Percentiles rank a stretch among this genome's conserved stretches.
Conservation (phyloP, 441 rosid genomes). For the Gossypium schwendimanii region DNA sequence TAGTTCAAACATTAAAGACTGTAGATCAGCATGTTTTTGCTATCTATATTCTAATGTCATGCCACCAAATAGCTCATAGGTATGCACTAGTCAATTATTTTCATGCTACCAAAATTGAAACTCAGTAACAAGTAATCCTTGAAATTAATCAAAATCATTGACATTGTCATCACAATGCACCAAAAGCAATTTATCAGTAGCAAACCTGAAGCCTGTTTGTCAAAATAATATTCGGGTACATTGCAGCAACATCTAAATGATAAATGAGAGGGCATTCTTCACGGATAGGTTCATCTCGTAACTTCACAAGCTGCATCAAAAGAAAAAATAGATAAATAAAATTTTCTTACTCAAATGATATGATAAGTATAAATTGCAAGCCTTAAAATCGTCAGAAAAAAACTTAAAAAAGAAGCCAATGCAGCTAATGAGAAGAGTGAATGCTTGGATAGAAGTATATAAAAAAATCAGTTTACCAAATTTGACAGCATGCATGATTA, state of each 20-base stretch:
- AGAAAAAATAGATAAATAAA: slow-evolving; percentile 16
- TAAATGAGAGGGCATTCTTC: slow-evolving; percentile 97
- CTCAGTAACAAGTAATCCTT: background rate
- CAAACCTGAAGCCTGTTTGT: slow-evolving; percentile 98
- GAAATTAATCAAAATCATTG: slow-evolving; percentile 6
- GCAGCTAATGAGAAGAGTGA: background rate
- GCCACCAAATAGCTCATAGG: slow-evolving; percentile 1
- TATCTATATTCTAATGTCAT: slow-evolving; percentile 1
- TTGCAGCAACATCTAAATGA: slow-evolving; percentile 98
- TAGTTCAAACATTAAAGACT: background rate
- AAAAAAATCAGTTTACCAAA: background rate
- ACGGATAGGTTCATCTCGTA: slow-evolving; percentile 75
- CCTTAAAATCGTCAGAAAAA: background rate
- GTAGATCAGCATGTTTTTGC: background rate
- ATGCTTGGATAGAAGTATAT: background rate
- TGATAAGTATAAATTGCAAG: slow-evolving; percentile 8
- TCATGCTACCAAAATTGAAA: background rate
- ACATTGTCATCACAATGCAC: slow-evolving; percentile 9
- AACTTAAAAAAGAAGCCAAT: background rate
- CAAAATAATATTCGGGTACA: slow-evolving; percentile 98
- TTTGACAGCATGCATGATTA: background rate
- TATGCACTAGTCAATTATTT: background rate
- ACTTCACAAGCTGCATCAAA: slow-evolving; percentile 60
- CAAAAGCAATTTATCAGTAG: slow-evolving; percentile 9
- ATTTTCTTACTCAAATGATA: background rate